These are phyloP conservation scores for Gyromitra esculenta DNA, from an alignment of 2,329 filamentous ascomycete genomes.

Conservation along the genomic window DNA sequence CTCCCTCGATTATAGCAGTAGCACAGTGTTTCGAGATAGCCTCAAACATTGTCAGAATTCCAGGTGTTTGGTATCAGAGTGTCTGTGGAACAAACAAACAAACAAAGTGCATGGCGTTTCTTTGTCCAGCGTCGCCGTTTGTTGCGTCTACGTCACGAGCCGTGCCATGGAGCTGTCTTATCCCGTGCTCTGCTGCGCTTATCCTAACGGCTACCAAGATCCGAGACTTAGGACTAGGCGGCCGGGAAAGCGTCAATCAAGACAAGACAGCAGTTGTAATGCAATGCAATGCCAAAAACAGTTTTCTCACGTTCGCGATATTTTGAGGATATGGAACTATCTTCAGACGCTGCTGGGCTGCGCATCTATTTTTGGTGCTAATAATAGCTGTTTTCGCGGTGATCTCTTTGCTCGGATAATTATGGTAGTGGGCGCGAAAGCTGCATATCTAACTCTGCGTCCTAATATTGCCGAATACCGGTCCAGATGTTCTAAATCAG, in stretches of 20 bases:
- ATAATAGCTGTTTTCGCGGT: background rate
- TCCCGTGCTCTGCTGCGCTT: background rate
- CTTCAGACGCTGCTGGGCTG: background rate
- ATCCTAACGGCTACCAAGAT: constrained; percentile 7
- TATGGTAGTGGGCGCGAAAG: constrained; percentile 2
- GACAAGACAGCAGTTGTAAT: background rate
- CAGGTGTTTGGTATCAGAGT: background rate
- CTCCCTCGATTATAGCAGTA: background rate
- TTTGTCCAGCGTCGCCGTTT: constrained; percentile 2
- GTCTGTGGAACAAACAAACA: background rate
- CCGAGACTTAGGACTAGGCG: background rate
- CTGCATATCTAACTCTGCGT: constrained; percentile 3
- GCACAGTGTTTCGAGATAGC: constrained; percentile 10
- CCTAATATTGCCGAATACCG: background rate
- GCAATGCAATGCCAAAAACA: background rate
- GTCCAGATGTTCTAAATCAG: background rate
- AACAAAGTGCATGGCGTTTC: background rate
- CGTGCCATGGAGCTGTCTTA: background rate
- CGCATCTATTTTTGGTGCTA: background rate
- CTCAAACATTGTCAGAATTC: constrained; percentile 12
- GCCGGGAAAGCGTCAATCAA: background rate
- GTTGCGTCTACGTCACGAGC: constrained; percentile 10
- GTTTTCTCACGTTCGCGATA: background rate
- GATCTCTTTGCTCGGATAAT: constrained; percentile 7
- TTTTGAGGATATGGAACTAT: background rate